These are phyloP conservation scores for Trametes sp. DNA, from an alignment of 1,284 basidiomycete species.

Conservation along the genomic window DNA sequence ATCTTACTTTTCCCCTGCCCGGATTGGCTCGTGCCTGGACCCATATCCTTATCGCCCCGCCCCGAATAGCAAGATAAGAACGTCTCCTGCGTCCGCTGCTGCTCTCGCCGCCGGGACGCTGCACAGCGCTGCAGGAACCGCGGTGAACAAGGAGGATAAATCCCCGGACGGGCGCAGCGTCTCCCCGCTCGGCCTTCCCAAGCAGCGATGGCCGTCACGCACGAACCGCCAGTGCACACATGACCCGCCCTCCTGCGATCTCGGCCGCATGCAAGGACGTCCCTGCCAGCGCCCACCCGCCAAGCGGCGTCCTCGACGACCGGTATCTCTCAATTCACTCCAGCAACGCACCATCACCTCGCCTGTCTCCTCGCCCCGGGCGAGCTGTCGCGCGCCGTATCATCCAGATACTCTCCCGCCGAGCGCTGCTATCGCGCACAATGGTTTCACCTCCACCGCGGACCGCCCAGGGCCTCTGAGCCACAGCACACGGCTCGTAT, in stretches of 20 bases:
- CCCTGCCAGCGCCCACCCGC: neutral
- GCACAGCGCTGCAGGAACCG: neutral
- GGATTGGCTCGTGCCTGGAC: conserved; percentile 21
- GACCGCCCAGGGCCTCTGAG: neutral
- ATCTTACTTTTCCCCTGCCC: conserved; percentile 12
- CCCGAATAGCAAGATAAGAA: conserved; percentile 2
- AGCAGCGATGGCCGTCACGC: neutral
- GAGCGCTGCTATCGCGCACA: neutral
- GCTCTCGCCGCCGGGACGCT: neutral
- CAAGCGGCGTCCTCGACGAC: conserved; percentile 1
- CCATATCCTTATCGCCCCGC: conserved; percentile 20
- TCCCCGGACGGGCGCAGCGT: conserved; percentile 1
- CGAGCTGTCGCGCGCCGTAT: neutral
- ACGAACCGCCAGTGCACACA: neutral
- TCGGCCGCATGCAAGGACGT: too few species aligned
- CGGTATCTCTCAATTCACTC: neutral
- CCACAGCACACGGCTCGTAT: neutral
- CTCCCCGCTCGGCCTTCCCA: neutral
- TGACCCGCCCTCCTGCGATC: neutral
- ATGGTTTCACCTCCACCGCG: conserved; percentile 1
- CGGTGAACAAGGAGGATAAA: neutral
- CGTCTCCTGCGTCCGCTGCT: neutral
- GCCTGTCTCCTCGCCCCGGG: neutral
- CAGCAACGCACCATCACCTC: neutral
- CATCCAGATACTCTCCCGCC: neutral